Evolutionary conservation across 2,329 filamentous ascomycete species (phyloP).

Genomic region (Nannizziopsis arthrosporioides): DNA sequence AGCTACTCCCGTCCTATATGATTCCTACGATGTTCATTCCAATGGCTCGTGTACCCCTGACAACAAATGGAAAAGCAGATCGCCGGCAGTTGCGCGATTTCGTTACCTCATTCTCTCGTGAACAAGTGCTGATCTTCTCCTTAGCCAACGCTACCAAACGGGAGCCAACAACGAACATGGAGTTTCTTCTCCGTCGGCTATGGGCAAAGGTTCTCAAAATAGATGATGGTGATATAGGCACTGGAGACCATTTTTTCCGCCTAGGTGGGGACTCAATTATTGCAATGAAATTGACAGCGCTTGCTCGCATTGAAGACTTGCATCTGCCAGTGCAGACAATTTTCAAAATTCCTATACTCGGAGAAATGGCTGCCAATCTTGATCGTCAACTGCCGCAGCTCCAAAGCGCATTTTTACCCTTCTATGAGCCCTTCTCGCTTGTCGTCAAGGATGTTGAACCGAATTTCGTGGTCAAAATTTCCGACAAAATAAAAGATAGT

Average conservation of each 20-base stretch:
- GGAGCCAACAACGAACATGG: background rate
- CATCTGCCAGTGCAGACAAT: conserved; percentile 7
- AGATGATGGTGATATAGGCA: background rate
- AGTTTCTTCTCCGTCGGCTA: background rate
- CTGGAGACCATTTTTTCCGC: conserved; percentile 7
- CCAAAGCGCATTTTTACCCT: background rate
- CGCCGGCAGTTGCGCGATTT: conserved; percentile 17
- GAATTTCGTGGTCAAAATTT: background rate
- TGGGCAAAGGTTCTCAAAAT: conserved; percentile 10
- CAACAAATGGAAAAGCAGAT: conserved; percentile 28
- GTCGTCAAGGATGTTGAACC: background rate
- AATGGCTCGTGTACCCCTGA: conserved; percentile 20
- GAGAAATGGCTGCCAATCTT: background rate
- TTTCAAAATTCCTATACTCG: background rate
- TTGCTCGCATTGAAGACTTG: background rate
- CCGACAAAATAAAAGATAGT: background rate
- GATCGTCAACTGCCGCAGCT: background rate
- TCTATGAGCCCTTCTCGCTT: background rate
- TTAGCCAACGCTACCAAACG: background rate
- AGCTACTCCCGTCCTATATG: conserved; percentile 18
- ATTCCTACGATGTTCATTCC: conserved; percentile 7
- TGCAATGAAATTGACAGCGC: conserved; percentile 21
- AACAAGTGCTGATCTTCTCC: background rate
- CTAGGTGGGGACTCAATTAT: conserved; percentile 31
- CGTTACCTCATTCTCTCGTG: conserved; percentile 13